Evolutionary conservation across 2,329 filamentous ascomycete species (phyloP).

Genomic region (Helotiales sp.): DNA sequence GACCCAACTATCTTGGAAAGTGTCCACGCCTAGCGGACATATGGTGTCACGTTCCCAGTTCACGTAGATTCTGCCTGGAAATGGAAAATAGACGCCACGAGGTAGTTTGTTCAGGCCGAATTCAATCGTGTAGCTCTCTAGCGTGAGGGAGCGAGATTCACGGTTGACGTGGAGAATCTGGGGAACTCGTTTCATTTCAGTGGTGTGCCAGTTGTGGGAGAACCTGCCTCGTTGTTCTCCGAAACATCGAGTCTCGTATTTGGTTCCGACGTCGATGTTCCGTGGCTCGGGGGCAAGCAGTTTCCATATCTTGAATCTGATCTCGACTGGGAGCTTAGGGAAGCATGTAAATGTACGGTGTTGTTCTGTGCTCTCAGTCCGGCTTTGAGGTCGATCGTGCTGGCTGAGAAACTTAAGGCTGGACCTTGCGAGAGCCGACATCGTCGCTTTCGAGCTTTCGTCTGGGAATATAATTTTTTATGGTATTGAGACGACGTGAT

Average conservation of each 20-base stretch:
- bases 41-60: constrained; percentile 1
- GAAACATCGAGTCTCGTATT: background rate
- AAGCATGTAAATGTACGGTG: background rate
- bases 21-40: background rate
- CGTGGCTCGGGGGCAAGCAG: background rate
- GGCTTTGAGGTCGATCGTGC: background rate
- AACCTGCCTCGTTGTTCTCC: background rate
- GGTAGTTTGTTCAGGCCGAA: background rate
- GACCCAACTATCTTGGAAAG: too few relatives aligned
- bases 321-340: background rate
- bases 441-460: background rate
- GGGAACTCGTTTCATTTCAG: background rate
- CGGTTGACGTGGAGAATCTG: background rate
- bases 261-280: background rate
- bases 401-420: background rate
- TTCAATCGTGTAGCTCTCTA: background rate
- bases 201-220: background rate
- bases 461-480: too few relatives aligned
- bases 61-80: background rate
- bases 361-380: background rate
- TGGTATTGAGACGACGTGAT: too few relatives aligned
- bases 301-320: constrained; percentile 2
- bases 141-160: background rate
- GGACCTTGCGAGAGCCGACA: background rate
- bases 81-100: background rate